A percentile compares a stretch with the other conserved stretches of the same genome.
Evolutionary conservation across 495 filamentous ascomycete genomes (phyloP).

Genomic region (Penicillium steckii): DNA sequence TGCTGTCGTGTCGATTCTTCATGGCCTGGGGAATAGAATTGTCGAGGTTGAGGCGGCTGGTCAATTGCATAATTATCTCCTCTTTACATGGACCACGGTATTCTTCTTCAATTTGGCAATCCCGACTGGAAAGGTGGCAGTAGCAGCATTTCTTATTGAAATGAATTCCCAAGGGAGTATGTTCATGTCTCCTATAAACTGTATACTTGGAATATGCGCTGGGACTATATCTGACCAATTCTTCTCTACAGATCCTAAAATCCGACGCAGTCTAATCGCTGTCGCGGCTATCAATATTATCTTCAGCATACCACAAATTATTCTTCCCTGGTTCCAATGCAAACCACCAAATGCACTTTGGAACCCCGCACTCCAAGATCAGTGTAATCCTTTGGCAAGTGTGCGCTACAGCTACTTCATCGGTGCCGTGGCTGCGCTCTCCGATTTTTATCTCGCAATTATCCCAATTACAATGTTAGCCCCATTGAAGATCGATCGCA

Average conservation of each 20-base stretch:
- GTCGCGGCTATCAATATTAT: constrained; percentile 13
- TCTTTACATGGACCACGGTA: constrained; percentile 28
- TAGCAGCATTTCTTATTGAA: constrained; percentile 24
- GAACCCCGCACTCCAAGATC: constrained; percentile 15
- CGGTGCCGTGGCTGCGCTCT: constrained; percentile 15
- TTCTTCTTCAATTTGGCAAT: constrained; percentile 30
- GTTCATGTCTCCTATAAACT: background rate
- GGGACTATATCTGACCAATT: background rate
- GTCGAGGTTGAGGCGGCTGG: constrained; percentile 13
- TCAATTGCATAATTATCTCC: constrained; percentile 22
- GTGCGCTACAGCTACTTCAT: constrained; percentile 21
- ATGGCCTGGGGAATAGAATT: constrained; percentile 26
- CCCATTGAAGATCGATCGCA: constrained; percentile 14
- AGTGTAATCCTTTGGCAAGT: constrained; percentile 15
- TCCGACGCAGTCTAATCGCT: constrained; percentile 14
- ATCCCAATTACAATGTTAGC: constrained; percentile 18
- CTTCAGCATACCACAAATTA: constrained; percentile 16
- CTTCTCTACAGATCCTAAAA: constrained; percentile 13
- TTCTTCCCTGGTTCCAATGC: constrained; percentile 22
- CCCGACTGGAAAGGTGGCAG: constrained; percentile 26
- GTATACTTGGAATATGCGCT: background rate
- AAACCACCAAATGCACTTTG: constrained; percentile 16
- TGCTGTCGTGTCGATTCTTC: constrained; percentile 21
- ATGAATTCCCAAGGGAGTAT: constrained; percentile 27
- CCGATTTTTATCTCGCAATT: constrained; percentile 21